Percentiles rank a stretch among this genome's conserved stretches.
phyloP scores from a whole-genome alignment of 2,329 filamentous ascomycete genomes.

The Aplosporella prunicola region DNA sequence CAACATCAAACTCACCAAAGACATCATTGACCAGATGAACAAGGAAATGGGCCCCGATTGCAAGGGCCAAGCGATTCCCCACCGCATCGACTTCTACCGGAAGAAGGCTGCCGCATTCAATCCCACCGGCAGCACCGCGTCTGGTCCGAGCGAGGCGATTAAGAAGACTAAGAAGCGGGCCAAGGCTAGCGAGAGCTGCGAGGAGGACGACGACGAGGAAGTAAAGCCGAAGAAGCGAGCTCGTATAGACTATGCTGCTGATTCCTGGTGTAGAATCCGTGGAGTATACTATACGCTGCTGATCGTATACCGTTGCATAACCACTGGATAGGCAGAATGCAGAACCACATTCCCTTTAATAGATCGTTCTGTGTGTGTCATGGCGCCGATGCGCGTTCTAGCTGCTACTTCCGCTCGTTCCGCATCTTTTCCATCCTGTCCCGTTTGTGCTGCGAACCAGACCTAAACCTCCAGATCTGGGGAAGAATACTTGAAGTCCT shows the following conservation, averaged over 20 bases:
- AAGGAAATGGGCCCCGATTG: slow-evolving; percentile 1
- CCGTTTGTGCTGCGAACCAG: too few relatives aligned
- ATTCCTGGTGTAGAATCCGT: not conserved
- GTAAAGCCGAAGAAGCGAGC: not conserved
- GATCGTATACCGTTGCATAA: too few relatives aligned
- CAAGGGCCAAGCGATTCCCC: not conserved
- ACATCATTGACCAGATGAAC: not conserved
- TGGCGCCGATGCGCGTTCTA: too few relatives aligned
- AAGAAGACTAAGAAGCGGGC: not conserved
- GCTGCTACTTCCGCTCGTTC: too few relatives aligned
- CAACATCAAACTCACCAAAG: not conserved
- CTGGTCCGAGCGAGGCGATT: not conserved
- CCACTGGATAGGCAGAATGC: too few relatives aligned
- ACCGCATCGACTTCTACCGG: not conserved
- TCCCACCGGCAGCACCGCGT: not conserved
- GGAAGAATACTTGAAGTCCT: too few relatives aligned
- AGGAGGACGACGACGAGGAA: not conserved
- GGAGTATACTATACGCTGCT: too few relatives aligned
- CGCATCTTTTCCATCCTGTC: too few relatives aligned
- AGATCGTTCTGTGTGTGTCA: too few relatives aligned
- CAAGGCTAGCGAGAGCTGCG: not conserved
- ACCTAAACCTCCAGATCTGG: too few relatives aligned
- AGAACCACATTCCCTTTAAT: too few relatives aligned
- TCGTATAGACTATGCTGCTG: not conserved
- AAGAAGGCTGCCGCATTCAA: not conserved